Conservation (phyloP, 2,329 filamentous ascomycete genomes). For the Ophiocordyceps australis region DNA sequence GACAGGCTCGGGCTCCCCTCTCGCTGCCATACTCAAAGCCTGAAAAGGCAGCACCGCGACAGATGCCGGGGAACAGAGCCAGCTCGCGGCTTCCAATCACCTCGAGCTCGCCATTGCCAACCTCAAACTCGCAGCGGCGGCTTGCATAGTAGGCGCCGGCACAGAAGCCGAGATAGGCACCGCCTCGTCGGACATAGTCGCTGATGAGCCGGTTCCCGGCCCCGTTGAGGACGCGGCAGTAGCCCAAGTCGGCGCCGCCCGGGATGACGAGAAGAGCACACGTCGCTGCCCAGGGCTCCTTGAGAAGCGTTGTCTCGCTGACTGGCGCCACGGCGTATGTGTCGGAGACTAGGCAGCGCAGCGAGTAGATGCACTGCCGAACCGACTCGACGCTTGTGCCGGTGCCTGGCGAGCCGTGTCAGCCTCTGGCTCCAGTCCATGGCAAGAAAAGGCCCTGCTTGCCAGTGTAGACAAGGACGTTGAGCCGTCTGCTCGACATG, state of each 20-base stretch:
- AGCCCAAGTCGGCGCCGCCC: slow-evolving; percentile 84
- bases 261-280: slow-evolving; percentile 86
- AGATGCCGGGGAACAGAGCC: slow-evolving; percentile 72
- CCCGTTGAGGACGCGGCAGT: slow-evolving; percentile 77
- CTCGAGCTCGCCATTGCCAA: slow-evolving; percentile 59
- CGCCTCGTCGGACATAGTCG: slow-evolving; percentile 73
- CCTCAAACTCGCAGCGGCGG: slow-evolving; percentile 74
- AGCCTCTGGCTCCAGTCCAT: too few relatives aligned
- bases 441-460: slow-evolving; percentile 30
- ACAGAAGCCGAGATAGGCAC: slow-evolving; percentile 78
- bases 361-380: slow-evolving; percentile 70
- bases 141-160: slow-evolving; percentile 88
- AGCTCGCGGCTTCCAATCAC: slow-evolving; percentile 76
- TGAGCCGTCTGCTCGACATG: slow-evolving; percentile 58
- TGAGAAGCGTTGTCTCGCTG: slow-evolving; percentile 58
- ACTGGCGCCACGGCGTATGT: slow-evolving; percentile 88
- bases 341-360: slow-evolving; percentile 70
- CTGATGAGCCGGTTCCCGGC: slow-evolving; percentile 69
- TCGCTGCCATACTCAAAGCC: slow-evolving; percentile 89
- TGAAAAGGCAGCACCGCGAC: slow-evolving; percentile 69
- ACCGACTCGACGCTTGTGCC: slow-evolving; percentile 81
- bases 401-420: slow-evolving; percentile 43
- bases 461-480: slow-evolving; percentile 89
- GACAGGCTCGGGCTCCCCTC: slow-evolving; percentile 56
- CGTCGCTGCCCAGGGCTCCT: slow-evolving; percentile 77